These are phyloP conservation scores for Citrus trifoliata DNA, from an alignment of 345 rosid species.

Conservation along the genomic window DNA sequence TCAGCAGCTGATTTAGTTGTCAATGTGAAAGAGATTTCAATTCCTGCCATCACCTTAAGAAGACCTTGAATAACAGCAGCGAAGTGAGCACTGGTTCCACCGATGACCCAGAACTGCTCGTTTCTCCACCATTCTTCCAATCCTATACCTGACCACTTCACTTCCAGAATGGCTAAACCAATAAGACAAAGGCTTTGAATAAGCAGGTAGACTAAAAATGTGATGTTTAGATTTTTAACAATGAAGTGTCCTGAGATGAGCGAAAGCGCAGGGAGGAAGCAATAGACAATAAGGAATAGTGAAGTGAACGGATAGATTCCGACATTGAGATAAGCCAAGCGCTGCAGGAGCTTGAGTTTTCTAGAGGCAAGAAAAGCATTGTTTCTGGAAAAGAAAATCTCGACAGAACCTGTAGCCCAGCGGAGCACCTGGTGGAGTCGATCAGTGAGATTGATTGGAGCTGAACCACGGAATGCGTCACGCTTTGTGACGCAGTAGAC, in stretches of 20 bases:
- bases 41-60: constrained; percentile 82
- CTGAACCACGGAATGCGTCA: constrained; percentile 87
- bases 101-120: constrained; percentile 92
- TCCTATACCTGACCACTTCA: constrained; percentile 76
- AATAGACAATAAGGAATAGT: constrained; percentile 73
- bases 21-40: constrained; percentile 90
- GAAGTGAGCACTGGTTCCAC: constrained; percentile 88
- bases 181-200: constrained; percentile 63
- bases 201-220: constrained; percentile 66
- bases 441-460: constrained; percentile 92
- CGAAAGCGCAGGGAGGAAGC: constrained; percentile 94
- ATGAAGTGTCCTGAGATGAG: constrained; percentile 90
- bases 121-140: constrained; percentile 99
- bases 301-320: constrained; percentile 96
- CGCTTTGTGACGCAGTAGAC: constrained; percentile 86
- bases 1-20: constrained; percentile 77
- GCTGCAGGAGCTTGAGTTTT: constrained; percentile 75
- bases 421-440: constrained; percentile 93
- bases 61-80: constrained; percentile 88
- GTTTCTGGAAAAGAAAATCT: constrained; percentile 95
- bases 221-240: constrained; percentile 53
- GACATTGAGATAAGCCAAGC: constrained; percentile 81
- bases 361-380: constrained; percentile 66
- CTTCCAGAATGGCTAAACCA: constrained; percentile 71
- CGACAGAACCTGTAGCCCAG: constrained; percentile 97